Conservation (phyloP, 768 basidiomycete genomes). For the Pholiota microspora region DNA sequence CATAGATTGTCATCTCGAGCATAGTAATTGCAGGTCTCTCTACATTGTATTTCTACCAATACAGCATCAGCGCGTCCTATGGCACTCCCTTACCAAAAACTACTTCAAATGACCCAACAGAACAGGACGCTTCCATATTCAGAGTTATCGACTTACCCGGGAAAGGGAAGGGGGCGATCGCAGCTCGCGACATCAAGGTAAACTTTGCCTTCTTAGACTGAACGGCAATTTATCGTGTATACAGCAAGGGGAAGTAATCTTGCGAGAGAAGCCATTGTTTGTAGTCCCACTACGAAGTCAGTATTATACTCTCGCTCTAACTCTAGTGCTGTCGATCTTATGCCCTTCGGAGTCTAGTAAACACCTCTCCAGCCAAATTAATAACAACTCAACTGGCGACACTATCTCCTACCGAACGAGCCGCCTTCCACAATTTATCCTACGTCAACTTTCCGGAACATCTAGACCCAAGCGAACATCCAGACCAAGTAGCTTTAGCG, state of each 20-base stretch:
- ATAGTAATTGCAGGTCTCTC: neutral
- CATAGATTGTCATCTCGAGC: neutral
- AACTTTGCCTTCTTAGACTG: neutral
- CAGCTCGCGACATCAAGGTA: slow-evolving; percentile 50
- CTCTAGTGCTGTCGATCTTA: neutral
- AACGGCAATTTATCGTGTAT: neutral
- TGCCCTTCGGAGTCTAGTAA: slow-evolving; percentile 27
- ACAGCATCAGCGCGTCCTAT: neutral
- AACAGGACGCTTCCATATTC: neutral
- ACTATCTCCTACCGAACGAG: slow-evolving; percentile 30
- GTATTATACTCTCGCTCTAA: slow-evolving; percentile 8
- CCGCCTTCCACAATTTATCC: slow-evolving; percentile 53
- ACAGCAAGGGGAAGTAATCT: slow-evolving; percentile 59
- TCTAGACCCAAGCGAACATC: slow-evolving; percentile 33
- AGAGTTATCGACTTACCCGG: slow-evolving; percentile 48
- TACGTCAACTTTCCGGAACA: slow-evolving; percentile 49
- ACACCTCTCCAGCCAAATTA: slow-evolving; percentile 43
- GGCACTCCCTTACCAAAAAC: neutral
- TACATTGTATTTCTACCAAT: neutral
- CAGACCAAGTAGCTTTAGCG: slow-evolving; percentile 51
- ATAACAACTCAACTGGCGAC: slow-evolving; percentile 34
- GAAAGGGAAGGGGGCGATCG: slow-evolving; percentile 54
- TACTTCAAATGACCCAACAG: neutral
- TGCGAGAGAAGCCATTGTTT: slow-evolving; percentile 56
- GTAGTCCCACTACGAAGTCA: slow-evolving; percentile 47